phyloP scores from a whole-genome alignment of 768 basidiomycete genomes.

The Ephemerocybe angulata region DNA sequence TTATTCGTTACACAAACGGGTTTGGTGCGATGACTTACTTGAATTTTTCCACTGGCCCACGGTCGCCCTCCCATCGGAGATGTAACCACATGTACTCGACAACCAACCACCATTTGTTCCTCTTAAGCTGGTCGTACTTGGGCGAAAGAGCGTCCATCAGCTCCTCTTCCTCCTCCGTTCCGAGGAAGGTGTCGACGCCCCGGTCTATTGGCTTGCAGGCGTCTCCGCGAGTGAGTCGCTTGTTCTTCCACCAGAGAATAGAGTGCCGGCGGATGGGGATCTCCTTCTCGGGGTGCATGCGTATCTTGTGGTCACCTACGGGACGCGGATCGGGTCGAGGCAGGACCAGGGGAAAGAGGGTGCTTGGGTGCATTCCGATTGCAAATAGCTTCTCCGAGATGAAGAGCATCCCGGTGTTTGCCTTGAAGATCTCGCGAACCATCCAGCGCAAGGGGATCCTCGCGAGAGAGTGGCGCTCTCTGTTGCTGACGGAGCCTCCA shows the following conservation, averaged over 20 bases:
- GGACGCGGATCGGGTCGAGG: constrained; percentile 29
- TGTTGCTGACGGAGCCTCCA: constrained; percentile 49
- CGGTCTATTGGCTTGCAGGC: no score
- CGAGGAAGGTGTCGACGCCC: constrained; percentile 55
- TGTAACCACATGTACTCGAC: constrained; percentile 54
- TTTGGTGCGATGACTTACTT: no score
- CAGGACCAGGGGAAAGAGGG: constrained; percentile 34
- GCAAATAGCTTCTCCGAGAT: constrained; percentile 39
- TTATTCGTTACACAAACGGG: no score
- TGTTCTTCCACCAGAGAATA: no score
- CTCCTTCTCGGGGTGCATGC: constrained; percentile 20
- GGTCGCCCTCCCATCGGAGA: constrained; percentile 30
- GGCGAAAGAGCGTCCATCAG: constrained; percentile 54
- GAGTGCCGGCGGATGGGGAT: constrained; percentile 12
- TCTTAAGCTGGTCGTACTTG: constrained; percentile 57
- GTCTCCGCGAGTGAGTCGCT: no score
- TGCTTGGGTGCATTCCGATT: constrained; percentile 39
- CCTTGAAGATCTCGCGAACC: constrained; percentile 62
- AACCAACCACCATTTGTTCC: constrained; percentile 58
- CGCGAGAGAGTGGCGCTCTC: constrained; percentile 38
- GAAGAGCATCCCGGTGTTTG: constrained; percentile 59
- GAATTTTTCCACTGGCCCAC: constrained; percentile 24
- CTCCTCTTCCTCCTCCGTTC: constrained; percentile 58
- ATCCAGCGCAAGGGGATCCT: constrained; percentile 63
- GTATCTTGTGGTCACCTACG: constrained; percentile 8